phyloP scores from a whole-genome alignment of 2,329 filamentous ascomycete species.

The Aspergillus tubingensis region DNA sequence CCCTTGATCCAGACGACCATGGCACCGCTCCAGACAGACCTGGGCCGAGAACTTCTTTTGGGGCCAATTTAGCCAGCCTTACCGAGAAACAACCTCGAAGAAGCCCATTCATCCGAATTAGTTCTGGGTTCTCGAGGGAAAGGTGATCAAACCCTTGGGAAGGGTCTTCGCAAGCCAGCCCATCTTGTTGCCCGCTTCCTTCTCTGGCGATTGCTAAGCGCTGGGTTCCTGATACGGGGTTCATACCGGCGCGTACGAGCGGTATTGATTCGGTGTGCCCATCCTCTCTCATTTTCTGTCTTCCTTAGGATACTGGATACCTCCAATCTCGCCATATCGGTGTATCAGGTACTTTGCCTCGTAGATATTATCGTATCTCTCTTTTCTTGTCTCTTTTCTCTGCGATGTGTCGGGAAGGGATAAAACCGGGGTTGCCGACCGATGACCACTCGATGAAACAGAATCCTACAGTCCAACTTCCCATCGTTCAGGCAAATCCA shows the following conservation, averaged over 20 bases:
- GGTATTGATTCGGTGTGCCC: neutral
- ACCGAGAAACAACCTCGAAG: neutral
- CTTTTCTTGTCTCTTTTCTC: too few species aligned
- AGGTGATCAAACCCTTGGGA: too few species aligned
- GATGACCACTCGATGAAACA: neutral
- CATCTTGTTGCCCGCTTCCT: neutral
- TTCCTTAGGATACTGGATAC: neutral
- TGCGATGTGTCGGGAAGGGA: too few species aligned
- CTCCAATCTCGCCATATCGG: neutral
- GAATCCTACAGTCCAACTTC: neutral
- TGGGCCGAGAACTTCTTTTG: conserved; percentile 4
- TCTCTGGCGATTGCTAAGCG: conserved; percentile 8
- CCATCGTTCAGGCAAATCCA: neutral
- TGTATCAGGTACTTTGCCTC: neutral
- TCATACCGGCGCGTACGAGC: conserved; percentile 11
- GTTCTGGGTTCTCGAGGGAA: neutral
- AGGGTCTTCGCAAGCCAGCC: neutral
- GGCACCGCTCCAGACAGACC: neutral
- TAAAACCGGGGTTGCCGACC: neutral
- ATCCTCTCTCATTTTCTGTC: neutral
- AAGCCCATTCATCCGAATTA: conserved; percentile 2
- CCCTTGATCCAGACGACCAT: conserved; percentile 3
- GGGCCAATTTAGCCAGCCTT: neutral
- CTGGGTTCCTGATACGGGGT: conserved; percentile 24
- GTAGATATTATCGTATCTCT: neutral